Conservation (phyloP, 2,329 filamentous ascomycete genomes). For the Akanthomyces dipterigenus region DNA sequence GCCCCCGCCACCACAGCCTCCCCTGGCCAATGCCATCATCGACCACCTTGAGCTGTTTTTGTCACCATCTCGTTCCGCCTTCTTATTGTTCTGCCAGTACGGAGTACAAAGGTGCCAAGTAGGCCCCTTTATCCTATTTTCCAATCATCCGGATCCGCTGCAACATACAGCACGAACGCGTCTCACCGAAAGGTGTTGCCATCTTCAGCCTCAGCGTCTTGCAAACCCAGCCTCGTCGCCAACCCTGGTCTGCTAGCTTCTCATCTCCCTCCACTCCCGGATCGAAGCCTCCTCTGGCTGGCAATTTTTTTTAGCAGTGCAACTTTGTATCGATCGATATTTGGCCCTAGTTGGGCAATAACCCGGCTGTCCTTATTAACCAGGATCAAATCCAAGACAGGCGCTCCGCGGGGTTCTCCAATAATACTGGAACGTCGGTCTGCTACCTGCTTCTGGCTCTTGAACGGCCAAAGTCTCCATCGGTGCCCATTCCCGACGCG, state of each 20-base stretch:
- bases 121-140: neutral
- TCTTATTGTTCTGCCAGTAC: neutral
- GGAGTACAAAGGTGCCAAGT: no score
- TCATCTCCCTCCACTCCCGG: neutral
- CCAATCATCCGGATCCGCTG: neutral
- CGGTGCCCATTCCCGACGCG: neutral
- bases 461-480: neutral
- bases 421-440: neutral
- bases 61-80: neutral
- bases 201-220: neutral
- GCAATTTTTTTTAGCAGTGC: neutral
- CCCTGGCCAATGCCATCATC: conserved; percentile 4
- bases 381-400: neutral
- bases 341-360: neutral
- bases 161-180: neutral
- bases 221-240: neutral
- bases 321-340: conserved; percentile 4
- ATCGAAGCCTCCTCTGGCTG: neutral
- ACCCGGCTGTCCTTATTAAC: neutral
- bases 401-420: neutral
- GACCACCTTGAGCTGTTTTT: neutral
- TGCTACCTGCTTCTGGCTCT: neutral
- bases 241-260: neutral
- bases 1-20: neutral
- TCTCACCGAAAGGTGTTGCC: neutral